Conservation (phyloP, 1,284 basidiomycete genomes). For the Flammula alnicola region DNA sequence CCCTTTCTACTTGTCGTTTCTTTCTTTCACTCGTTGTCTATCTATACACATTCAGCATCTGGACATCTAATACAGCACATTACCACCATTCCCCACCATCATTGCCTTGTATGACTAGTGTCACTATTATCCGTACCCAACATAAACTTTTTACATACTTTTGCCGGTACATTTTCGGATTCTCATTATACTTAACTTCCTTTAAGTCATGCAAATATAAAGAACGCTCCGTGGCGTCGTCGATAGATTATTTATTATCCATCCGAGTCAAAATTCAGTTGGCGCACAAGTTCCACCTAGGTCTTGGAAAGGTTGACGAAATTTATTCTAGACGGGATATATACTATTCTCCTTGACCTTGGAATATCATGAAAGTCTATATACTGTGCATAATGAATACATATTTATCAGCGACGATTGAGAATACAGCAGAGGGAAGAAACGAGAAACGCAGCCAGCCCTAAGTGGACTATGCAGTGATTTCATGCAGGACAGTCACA, state of each 20-base stretch:
- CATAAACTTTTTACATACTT: conserved; percentile 13
- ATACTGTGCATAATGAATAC: not conserved
- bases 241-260: too few species aligned
- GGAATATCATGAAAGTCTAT: not conserved
- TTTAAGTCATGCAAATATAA: conserved; percentile 5
- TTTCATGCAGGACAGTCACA: conserved; percentile 1
- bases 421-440: not conserved
- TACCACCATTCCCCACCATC: conserved; percentile 25
- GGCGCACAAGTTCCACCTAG: too few species aligned
- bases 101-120: conserved; percentile 25
- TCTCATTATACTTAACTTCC: conserved; percentile 19
- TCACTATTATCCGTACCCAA: conserved; percentile 17
- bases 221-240: conserved; percentile 4
- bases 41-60: conserved; percentile 21
- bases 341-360: not conserved
- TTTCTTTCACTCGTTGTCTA: conserved; percentile 14
- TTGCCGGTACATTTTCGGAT: conserved; percentile 8
- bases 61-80: conserved; percentile 29
- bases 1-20: conserved; percentile 8
- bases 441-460: not conserved
- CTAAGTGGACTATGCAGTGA: conserved; percentile 9
- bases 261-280: too few species aligned
- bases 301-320: too few species aligned
- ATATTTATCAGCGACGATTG: not conserved
- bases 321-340: too few species aligned